phyloP scores from a whole-genome alignment of 495 filamentous ascomycete genomes.

The Extremus antarcticus region DNA sequence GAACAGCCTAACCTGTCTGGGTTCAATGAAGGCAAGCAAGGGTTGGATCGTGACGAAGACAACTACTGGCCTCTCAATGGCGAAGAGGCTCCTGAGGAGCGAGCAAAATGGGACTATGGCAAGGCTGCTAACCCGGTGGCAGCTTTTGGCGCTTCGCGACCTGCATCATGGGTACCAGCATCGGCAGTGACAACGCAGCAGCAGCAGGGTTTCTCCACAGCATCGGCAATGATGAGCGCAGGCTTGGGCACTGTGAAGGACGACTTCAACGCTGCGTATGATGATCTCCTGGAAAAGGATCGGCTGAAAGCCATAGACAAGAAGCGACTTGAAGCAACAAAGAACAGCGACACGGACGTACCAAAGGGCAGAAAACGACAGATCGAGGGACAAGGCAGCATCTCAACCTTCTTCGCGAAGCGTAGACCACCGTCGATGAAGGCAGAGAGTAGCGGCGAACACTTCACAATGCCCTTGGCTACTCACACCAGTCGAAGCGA shows the following conservation, averaged over 20 bases:
- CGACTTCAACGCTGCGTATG: slow-evolving; percentile 12
- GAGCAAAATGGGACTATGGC: slow-evolving; percentile 16
- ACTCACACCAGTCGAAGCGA: not conserved
- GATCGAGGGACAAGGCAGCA: slow-evolving; percentile 35
- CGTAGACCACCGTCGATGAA: slow-evolving; percentile 3
- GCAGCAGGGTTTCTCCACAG: slow-evolving; percentile 15
- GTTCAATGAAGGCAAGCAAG: slow-evolving; percentile 35
- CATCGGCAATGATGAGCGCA: slow-evolving; percentile 16
- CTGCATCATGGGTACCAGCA: slow-evolving; percentile 3
- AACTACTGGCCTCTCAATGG: slow-evolving; percentile 54
- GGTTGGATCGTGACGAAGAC: slow-evolving; percentile 44
- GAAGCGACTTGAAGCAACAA: slow-evolving; percentile 14
- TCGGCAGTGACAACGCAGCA: slow-evolving; percentile 21
- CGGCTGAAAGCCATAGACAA: slow-evolving; percentile 11
- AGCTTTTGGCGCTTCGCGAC: not conserved
- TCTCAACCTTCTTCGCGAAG: slow-evolving; percentile 37
- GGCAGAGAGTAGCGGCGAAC: not conserved
- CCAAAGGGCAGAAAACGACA: slow-evolving; percentile 21
- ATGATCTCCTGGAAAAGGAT: slow-evolving; percentile 22
- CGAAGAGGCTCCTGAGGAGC: slow-evolving; percentile 35
- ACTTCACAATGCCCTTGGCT: not conserved
- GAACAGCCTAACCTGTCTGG: slow-evolving; percentile 39
- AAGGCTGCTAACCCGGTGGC: slow-evolving; percentile 11
- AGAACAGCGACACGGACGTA: not conserved
- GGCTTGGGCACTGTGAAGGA: slow-evolving; percentile 26